A percentile compares a stretch with the other conserved stretches of the same genome.
Conservation (phyloP, 768 basidiomycete species). For the Cystofilobasidium ferigula region DNA sequence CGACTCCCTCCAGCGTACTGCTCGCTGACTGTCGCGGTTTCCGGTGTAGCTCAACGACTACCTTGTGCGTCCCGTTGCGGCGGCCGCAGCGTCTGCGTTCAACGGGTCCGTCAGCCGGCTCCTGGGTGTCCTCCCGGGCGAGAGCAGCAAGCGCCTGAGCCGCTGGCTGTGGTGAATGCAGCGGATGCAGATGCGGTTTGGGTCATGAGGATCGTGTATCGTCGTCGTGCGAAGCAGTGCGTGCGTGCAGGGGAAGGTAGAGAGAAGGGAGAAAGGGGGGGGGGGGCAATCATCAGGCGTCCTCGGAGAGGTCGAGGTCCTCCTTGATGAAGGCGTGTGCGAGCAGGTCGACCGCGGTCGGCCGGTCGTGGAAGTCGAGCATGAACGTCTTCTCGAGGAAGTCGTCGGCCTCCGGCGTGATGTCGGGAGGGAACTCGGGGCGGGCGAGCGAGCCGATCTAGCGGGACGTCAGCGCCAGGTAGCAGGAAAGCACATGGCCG, state of each 20-base stretch:
- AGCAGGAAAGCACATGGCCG: neutral
- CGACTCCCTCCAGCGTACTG: neutral
- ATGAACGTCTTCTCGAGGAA: conserved; percentile 85
- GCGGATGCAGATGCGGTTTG: no score
- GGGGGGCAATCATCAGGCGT: conserved; percentile 6
- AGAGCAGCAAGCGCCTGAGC: neutral
- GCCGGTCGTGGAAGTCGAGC: conserved; percentile 65
- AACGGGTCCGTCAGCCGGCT: conserved; percentile 6
- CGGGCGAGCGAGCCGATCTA: conserved; percentile 86
- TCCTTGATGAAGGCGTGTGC: conserved; percentile 58
- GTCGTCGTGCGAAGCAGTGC: no score
- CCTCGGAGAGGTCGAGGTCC: neutral
- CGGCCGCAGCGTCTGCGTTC: conserved; percentile 6
- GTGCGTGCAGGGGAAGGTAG: no score
- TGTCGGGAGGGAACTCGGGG: conserved; percentile 81
- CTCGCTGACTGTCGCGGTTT: neutral
- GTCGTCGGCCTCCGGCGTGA: conserved; percentile 73
- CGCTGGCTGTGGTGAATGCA: conserved; percentile 4
- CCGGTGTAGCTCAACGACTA: neutral
- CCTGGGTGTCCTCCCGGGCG: neutral
- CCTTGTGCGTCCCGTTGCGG: conserved; percentile 11
- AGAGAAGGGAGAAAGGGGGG: no score
- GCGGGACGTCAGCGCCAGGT: conserved; percentile 1
- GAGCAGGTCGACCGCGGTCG: conserved; percentile 64
- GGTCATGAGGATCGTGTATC: no score